Percentiles rank a stretch among this genome's conserved stretches.
Evolutionary conservation across 2,329 filamentous ascomycete genomes (phyloP).

Genomic region (Ascochyta clinopodiicola): DNA sequence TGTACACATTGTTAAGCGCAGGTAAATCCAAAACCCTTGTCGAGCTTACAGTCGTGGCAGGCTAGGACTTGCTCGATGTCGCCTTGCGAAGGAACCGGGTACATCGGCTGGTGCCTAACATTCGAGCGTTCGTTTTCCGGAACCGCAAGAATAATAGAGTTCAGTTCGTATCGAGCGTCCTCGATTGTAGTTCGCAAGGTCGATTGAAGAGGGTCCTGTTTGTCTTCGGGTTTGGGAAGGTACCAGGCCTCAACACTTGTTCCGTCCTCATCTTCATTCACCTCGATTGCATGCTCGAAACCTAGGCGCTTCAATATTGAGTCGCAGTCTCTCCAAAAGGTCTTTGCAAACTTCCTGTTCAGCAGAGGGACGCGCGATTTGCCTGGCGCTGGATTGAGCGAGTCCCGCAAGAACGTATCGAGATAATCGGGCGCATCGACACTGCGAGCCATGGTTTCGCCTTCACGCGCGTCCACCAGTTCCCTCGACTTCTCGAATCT

Average conservation of each 20-base stretch:
- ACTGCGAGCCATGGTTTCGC: constrained; percentile 58
- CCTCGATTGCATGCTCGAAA: constrained; percentile 54
- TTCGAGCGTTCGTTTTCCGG: constrained; percentile 38
- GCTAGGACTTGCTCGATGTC: constrained; percentile 50
- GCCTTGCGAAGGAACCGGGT: constrained; percentile 45
- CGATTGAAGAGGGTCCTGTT: constrained; percentile 28
- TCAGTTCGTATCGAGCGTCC: constrained; percentile 65
- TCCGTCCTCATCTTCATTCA: constrained; percentile 42
- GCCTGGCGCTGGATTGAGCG: constrained; percentile 57
- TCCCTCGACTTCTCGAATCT: constrained; percentile 62
- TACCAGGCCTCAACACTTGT: constrained; percentile 38
- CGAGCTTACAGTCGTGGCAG: constrained; percentile 44
- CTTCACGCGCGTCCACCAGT: constrained; percentile 61
- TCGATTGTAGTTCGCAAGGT: constrained; percentile 55
- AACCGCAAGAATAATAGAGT: constrained; percentile 56
- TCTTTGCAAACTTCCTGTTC: constrained; percentile 70
- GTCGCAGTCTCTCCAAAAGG: constrained; percentile 68
- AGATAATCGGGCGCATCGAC: constrained; percentile 64
- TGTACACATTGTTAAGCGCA: constrained; percentile 21
- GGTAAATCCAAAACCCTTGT: neutral
- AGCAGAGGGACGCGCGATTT: constrained; percentile 62
- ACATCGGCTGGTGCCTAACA: constrained; percentile 39
- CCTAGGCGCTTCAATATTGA: constrained; percentile 64
- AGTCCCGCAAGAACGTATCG: constrained; percentile 66
- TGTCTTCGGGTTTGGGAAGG: constrained; percentile 37